These are phyloP conservation scores for Plasmopara muralis DNA, from an alignment of 352 stramenopile genomes.

Conservation along the genomic window DNA sequence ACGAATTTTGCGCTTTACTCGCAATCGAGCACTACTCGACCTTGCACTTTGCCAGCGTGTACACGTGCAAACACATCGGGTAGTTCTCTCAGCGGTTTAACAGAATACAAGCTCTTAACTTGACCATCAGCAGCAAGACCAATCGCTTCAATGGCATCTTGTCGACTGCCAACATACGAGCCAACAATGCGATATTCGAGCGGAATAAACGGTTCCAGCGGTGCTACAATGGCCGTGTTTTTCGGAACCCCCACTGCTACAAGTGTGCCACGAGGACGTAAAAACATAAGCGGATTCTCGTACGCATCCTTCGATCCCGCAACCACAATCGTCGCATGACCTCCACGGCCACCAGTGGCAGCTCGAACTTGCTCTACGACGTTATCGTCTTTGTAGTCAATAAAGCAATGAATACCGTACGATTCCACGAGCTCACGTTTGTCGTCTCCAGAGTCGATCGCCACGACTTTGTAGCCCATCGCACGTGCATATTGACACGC, in stretches of 20 bases:
- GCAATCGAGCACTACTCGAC: slow-evolving; percentile 37
- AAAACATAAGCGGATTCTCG: slow-evolving; percentile 42
- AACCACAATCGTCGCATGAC: slow-evolving; percentile 70
- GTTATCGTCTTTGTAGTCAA: slow-evolving; percentile 60
- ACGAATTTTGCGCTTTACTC: slow-evolving; percentile 16
- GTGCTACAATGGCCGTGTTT: slow-evolving; percentile 35
- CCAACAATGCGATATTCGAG: slow-evolving; percentile 42
- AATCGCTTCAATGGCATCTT: slow-evolving; percentile 51
- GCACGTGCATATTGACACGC: slow-evolving; percentile 67
- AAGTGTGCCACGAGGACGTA: slow-evolving; percentile 58
- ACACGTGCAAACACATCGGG: slow-evolving; percentile 41
- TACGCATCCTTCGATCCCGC: slow-evolving; percentile 53
- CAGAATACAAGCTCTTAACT: slow-evolving; percentile 33
- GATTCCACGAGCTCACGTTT: slow-evolving; percentile 59
- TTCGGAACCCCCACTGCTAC: slow-evolving; percentile 67
- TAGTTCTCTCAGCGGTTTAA: slow-evolving; percentile 34
- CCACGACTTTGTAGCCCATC: slow-evolving; percentile 64
- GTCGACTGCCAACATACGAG: slow-evolving; percentile 46
- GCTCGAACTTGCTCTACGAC: slow-evolving; percentile 37
- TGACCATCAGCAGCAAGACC: slow-evolving; percentile 39
- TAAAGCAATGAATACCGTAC: slow-evolving; percentile 66
- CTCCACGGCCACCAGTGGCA: slow-evolving; percentile 37
- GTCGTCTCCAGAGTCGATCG: slow-evolving; percentile 54
- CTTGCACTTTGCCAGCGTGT: slow-evolving; percentile 25
- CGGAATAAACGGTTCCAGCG: slow-evolving; percentile 30